These are phyloP conservation scores for Tetrapisispora namnaoensis DNA, from an alignment of 805 yeast genomes.

Conservation along the genomic window DNA sequence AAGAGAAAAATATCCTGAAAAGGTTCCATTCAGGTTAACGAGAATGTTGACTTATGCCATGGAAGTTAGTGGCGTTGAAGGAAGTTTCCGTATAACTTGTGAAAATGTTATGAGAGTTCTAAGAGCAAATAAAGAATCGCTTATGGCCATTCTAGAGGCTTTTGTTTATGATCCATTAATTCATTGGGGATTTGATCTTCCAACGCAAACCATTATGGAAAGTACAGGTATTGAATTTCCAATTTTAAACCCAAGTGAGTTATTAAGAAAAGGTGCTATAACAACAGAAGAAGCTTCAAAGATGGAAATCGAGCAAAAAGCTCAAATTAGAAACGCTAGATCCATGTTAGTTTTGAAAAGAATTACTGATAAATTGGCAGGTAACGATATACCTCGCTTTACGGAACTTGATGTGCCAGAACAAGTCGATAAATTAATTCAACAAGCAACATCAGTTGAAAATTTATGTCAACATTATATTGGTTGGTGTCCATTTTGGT, in stretches of 20 bases:
- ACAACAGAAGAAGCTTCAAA: conserved; percentile 67
- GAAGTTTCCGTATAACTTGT: conserved; percentile 91
- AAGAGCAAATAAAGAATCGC: conserved; percentile 87
- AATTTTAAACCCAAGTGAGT: conserved; percentile 57
- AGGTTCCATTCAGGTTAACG: conserved; percentile 93
- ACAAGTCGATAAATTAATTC: conserved; percentile 89
- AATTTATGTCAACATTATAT: conserved; percentile 93
- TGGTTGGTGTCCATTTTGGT: conserved; percentile 99
- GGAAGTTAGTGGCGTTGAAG: conserved; percentile 99
- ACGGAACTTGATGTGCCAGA: conserved; percentile 68
- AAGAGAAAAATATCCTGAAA: conserved; percentile 95
- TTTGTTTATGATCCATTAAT: conserved; percentile 97
- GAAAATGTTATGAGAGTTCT: conserved; percentile 95
- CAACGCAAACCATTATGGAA: conserved; percentile 66
- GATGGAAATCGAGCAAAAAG: conserved; percentile 57
- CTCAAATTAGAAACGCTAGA: conserved; percentile 74
- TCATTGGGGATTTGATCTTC: conserved; percentile 97
- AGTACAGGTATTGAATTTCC: conserved; percentile 63
- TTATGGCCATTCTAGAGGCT: conserved; percentile 96
- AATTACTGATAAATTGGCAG: conserved; percentile 85
- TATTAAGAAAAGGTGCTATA: conserved; percentile 62
- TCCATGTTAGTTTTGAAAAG: conserved; percentile 84
- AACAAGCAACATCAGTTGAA: conserved; percentile 93
- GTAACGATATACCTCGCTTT: conserved; percentile 76
- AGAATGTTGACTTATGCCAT: conserved; percentile 96